Evolutionary conservation across 495 filamentous ascomycete species (phyloP), one percentile per base, ranked within the genome.

Genomic region (Penicillium subrubescens): DNA sequence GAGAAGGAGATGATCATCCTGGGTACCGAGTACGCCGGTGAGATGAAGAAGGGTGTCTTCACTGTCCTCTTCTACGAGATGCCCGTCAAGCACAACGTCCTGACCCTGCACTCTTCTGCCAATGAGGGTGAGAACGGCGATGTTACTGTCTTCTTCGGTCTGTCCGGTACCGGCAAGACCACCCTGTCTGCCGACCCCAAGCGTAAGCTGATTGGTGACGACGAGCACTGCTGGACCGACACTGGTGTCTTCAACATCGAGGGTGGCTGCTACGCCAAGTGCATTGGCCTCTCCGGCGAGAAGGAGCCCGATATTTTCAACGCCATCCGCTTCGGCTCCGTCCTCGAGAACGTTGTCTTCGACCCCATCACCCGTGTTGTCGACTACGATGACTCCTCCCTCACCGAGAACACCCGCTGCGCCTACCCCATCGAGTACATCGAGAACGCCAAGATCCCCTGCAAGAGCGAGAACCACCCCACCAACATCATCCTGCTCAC

Each of bases 11-110:
- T 99, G 95, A 95, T 99, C 70, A 98, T 99, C 79, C 88, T 99
- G 56, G 95, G 95, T 75, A 98, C 95, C 43, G 95, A 99, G 85
- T 99, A 99, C 76, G 95, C 95, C 63, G 95, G 95, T 72, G 94
- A 97, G 87, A 99, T 99, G 95, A 99, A 98, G 88, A 98, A 98
- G 88, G 96, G 95, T 77, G 85, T 99, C 81, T 98, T 99, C 87
- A 99, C 95, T 57, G 92, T 99, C 63, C 86, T 99, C 71, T 99
- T 97, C 86, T 99, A 98, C 84, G 95, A 99, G 85, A 97, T 97
- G 91, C 95, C 95, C 59, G 90, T 99, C 64, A 97, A 96, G 87
- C 95, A 99, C 87, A 96, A 98, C 80, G 94, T 99, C 67, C 84
- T 99, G 54, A 99, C 95, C 55, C 89, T 99, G 57, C 95, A 97